Evolutionary conservation across 2,329 filamentous ascomycete genomes (phyloP).

Genomic region (Alternaria arborescens): DNA sequence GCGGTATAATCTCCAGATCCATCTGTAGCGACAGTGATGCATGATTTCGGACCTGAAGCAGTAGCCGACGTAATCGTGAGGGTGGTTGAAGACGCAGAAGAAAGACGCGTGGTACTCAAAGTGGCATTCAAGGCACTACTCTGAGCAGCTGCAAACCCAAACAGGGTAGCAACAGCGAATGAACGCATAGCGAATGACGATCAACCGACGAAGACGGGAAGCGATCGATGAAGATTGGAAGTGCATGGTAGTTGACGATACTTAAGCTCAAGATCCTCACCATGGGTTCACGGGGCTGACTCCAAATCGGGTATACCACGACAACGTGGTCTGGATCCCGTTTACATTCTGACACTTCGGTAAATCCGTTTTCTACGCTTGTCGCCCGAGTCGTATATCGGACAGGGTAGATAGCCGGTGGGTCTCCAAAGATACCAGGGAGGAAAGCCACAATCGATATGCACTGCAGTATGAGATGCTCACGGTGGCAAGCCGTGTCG

Average conservation of each 20-base stretch:
- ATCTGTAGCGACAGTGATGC: conserved; percentile 57
- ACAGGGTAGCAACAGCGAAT: conserved; percentile 14
- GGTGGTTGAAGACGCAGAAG: background rate
- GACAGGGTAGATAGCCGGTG: background rate
- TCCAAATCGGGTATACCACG: conserved; percentile 7
- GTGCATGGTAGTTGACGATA: conserved; percentile 8
- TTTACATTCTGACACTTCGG: conserved; percentile 1
- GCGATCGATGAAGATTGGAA: conserved; percentile 3
- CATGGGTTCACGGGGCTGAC: conserved; percentile 13
- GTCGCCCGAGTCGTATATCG: background rate
- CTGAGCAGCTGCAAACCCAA: conserved; percentile 27
- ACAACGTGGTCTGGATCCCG: conserved; percentile 9
- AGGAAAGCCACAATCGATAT: conserved; percentile 5
- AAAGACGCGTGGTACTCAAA: conserved; percentile 3
- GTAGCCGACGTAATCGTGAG: conserved; percentile 10
- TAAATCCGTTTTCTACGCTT: conserved; percentile 3
- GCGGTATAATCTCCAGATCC: conserved; percentile 57
- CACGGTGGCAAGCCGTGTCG: background rate
- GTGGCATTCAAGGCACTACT: conserved; percentile 18
- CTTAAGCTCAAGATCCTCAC: conserved; percentile 18
- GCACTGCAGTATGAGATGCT: background rate
- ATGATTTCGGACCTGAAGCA: conserved; percentile 22
- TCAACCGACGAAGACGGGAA: conserved; percentile 4
- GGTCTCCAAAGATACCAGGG: background rate
- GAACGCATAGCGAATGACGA: conserved; percentile 25